These are phyloP conservation scores for Cyamopsis tetragonoloba DNA, from an alignment of 306 rosid species.

Conservation along the genomic window DNA sequence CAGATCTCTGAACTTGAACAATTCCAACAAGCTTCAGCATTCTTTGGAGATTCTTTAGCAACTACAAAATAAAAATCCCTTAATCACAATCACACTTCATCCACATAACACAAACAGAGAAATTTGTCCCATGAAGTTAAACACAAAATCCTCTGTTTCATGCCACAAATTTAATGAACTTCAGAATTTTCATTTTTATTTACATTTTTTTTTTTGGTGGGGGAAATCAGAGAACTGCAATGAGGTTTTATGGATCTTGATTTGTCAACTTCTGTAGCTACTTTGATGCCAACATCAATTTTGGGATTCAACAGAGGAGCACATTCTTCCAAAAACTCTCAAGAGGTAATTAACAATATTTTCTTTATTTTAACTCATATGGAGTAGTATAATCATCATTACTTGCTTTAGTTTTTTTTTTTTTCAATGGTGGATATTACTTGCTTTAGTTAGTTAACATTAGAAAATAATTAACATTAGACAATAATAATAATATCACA, in stretches of 20 bases:
- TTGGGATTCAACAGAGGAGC: slow-evolving; percentile 17
- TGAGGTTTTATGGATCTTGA: not conserved
- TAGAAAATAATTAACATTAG: not conserved
- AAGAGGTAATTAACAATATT: slow-evolving; percentile 24
- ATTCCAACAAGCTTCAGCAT: slow-evolving; percentile 11
- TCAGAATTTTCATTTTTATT: not conserved
- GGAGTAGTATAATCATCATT: not conserved
- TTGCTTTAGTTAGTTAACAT: not conserved
- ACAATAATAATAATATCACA: too few species aligned
- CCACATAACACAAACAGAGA: not conserved
- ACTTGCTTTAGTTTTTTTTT: not conserved
- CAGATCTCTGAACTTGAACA: slow-evolving; percentile 18
- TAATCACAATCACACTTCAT: not conserved
- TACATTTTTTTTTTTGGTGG: too few species aligned
- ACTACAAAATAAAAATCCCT: not conserved
- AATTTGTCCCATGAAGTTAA: not conserved
- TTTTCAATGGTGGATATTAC: too few species aligned
- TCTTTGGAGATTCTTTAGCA: slow-evolving; percentile 11
- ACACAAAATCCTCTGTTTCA: not conserved
- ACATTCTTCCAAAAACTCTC: not conserved
- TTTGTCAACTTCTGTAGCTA: not conserved
- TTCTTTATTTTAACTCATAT: not conserved
- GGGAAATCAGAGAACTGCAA: not conserved
- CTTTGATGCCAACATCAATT: not conserved
- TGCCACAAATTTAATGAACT: not conserved